These are phyloP conservation scores for Lasiodiplodia sp. DNA, from an alignment of 2,329 filamentous ascomycete genomes.

Conservation along the genomic window DNA sequence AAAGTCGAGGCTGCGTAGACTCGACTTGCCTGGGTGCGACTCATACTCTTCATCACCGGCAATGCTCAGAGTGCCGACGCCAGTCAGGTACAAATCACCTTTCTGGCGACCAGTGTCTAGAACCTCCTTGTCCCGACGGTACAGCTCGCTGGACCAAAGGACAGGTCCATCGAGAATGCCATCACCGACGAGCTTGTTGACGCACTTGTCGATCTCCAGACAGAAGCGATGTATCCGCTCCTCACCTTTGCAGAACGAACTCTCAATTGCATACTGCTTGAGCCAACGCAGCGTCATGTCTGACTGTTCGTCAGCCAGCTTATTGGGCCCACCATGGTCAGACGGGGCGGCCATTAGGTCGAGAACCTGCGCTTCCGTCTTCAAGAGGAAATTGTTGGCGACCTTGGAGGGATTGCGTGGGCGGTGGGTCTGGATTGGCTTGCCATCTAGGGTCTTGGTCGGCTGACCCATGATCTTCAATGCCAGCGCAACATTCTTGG, in stretches of 20 bases:
- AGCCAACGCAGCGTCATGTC: conserved; percentile 86
- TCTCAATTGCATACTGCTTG: conserved; percentile 80
- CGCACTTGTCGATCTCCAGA: conserved; percentile 85
- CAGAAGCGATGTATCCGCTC: conserved; percentile 94
- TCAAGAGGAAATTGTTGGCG: conserved; percentile 70
- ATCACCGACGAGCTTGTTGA: conserved; percentile 84
- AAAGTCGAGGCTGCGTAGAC: conserved; percentile 53
- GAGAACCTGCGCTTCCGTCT: conserved; percentile 83
- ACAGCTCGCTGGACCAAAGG: conserved; percentile 91
- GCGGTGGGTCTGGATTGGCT: conserved; percentile 47
- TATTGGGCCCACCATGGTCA: conserved; percentile 89
- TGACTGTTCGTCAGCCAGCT: conserved; percentile 93
- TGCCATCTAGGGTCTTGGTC: conserved; percentile 50
- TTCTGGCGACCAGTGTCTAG: conserved; percentile 61
- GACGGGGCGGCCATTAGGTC: conserved; percentile 83
- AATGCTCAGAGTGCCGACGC: conserved; percentile 56
- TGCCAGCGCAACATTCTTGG: conserved; percentile 83
- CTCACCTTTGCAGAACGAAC: conserved; percentile 86
- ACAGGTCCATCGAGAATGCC: conserved; percentile 85
- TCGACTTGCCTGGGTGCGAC: conserved; percentile 43
- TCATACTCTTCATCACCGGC: conserved; percentile 57
- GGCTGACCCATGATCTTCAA: conserved; percentile 85
- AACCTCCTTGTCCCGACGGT: conserved; percentile 74
- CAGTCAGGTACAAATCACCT: conserved; percentile 55
- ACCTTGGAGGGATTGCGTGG: conserved; percentile 55